Evolutionary conservation across 306 rosid species (phyloP), one percentile per base, ranked within the genome.

Genomic region (Vachellia pachyceras): DNA sequence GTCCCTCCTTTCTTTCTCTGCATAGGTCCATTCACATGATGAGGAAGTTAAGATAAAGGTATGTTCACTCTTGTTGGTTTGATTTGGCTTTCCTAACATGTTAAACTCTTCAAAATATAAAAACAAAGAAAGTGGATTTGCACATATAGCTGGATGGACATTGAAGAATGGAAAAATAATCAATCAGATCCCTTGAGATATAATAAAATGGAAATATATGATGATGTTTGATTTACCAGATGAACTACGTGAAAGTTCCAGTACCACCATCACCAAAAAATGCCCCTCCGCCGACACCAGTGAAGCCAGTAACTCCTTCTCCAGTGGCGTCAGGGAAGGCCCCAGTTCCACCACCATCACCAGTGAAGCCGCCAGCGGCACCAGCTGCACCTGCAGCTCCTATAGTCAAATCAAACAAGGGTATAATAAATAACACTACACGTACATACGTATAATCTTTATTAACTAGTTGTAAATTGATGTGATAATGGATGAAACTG

Each of bases 401-500:
- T 22, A 76, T 87, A 1, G 91, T 91, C 6, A 91, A 55, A 77
- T 89, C 97, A 45, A 77, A 15, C 7, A 77, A 84, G 73, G 96
- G 96, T 91, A 85, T 9, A 3, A 11, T 12, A 60, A 22, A 58
- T 33, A 18, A 7, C 7, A 52, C 9, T 10, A 15, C 60, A 49
- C 33, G n/a, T 22, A 5, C 10, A 49, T 0, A 42, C 10, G 23
- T 23, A n/a, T 8, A 61, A 18, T 0, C 5, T 29, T 29, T 33
- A 8, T 61, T 61, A 11, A 25, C 29, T 11, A 25, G 15, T 58
- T 20, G 35, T 25, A 13, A 5, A 4, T 20, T 20, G 29, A 54
- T 60, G 3, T 60, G 69, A 63, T 63, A 14, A 15, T 63, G 18
- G 14, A 14, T 35, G 39, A 25, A 58, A 4, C 1, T 35, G 42